These are phyloP conservation scores for Tuber brumale DNA, from an alignment of 495 filamentous ascomycete genomes.

Conservation along the genomic window DNA sequence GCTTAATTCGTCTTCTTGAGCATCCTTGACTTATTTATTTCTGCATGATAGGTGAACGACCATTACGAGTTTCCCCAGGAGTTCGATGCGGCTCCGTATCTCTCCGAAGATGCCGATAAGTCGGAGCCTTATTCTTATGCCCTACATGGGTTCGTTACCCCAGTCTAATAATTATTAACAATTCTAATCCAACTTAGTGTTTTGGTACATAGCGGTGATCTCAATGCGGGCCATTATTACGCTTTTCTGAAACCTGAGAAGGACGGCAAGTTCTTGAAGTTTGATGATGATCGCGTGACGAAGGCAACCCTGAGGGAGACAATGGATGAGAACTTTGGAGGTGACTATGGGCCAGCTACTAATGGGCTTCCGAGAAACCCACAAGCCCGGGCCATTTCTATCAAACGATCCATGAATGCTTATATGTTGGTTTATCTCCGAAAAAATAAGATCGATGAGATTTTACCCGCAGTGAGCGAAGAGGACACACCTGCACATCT, in stretches of 20 bases:
- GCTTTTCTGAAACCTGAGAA: constrained; percentile 90
- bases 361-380: constrained; percentile 61
- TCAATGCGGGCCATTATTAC: constrained; percentile 99
- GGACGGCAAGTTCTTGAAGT: constrained; percentile 91
- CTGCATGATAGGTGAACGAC: constrained; percentile 63
- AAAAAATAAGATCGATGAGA: constrained; percentile 69
- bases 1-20: neutral
- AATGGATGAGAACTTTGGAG: constrained; percentile 93
- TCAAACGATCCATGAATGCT: constrained; percentile 69
- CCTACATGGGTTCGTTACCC: constrained; percentile 58
- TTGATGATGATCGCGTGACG: constrained; percentile 94
- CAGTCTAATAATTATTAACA: neutral
- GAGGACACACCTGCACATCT: constrained; percentile 80
- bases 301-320: constrained; percentile 86
- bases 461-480: constrained; percentile 65
- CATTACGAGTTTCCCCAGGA: constrained; percentile 93
- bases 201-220: constrained; percentile 89
- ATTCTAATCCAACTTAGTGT: constrained; percentile 48
- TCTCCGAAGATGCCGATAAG: constrained; percentile 76
- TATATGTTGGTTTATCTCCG: constrained; percentile 99
- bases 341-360: constrained; percentile 61
- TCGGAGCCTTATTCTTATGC: constrained; percentile 87
- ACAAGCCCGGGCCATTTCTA: constrained; percentile 59
- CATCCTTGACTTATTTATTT: constrained; percentile 4
- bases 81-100: constrained; percentile 82